Percentiles rank a stretch among this genome's conserved stretches.
These are phyloP conservation scores for Penicillium sp. DNA, from an alignment of 2,329 filamentous ascomycete species.

Conservation along the genomic window DNA sequence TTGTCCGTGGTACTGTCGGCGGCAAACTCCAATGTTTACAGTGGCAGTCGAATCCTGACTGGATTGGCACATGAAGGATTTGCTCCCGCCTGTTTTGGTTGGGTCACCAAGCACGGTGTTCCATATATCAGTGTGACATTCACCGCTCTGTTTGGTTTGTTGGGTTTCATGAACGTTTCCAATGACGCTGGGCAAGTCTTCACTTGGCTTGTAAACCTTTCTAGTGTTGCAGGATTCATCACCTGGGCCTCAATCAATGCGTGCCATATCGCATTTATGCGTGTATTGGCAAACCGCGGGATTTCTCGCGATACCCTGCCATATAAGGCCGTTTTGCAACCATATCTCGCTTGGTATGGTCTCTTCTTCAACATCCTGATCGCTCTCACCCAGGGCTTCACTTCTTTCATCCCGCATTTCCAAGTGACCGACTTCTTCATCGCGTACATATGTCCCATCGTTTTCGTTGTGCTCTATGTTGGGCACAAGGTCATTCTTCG, in stretches of 20 bases:
- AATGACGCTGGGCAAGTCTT: constrained; percentile 61
- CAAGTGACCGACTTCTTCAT: constrained; percentile 60
- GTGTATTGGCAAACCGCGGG: constrained; percentile 53
- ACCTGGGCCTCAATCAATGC: constrained; percentile 41
- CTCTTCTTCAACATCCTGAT: constrained; percentile 64
- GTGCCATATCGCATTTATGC: constrained; percentile 65
- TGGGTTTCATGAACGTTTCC: constrained; percentile 68
- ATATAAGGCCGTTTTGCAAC: constrained; percentile 61
- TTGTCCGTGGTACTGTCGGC: constrained; percentile 42
- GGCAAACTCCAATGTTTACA: constrained; percentile 43
- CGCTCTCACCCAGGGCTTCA: constrained; percentile 66
- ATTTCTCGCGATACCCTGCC: constrained; percentile 58
- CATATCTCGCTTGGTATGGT: constrained; percentile 63
- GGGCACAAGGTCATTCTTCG: constrained; percentile 56
- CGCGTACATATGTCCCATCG: constrained; percentile 62
- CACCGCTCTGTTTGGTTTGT: constrained; percentile 55
- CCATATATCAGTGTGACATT: constrained; percentile 45
- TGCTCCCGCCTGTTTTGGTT: constrained; percentile 43
- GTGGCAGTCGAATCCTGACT: constrained; percentile 64
- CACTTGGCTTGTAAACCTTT: constrained; percentile 36
- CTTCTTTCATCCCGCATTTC: constrained; percentile 62
- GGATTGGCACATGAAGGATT: constrained; percentile 54
- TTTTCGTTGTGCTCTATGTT: constrained; percentile 59
- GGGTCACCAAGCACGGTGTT: constrained; percentile 41
- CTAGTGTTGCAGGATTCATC: constrained; percentile 35